A percentile compares a stretch with the other conserved stretches of the same genome.
Conservation (phyloP, 345 rosid genomes). For the Lagerstroemia speciosa region DNA sequence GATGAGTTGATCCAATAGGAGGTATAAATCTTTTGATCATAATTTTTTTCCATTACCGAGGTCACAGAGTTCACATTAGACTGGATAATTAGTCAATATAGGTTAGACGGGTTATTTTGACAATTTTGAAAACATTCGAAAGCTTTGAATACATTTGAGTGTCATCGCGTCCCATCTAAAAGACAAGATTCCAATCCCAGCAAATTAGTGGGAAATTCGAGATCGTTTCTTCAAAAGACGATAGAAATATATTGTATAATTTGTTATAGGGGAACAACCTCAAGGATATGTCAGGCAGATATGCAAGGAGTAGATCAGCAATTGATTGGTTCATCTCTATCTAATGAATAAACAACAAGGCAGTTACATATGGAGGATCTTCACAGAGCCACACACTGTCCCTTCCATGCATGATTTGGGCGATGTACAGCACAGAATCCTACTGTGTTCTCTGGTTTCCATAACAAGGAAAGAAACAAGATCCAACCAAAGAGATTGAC, state of each 20-base stretch:
- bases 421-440: not conserved
- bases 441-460: not conserved
- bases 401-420: not conserved
- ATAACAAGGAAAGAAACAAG: constrained; percentile 3
- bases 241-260: too few species aligned
- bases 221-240: not conserved
- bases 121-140: too few species aligned
- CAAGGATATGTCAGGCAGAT: not conserved
- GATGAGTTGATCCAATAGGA: too few species aligned
- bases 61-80: too few species aligned
- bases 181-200: too few species aligned
- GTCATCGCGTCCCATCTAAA: too few species aligned
- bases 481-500: constrained; percentile 15
- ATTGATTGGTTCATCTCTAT: not conserved
- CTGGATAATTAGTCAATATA: too few species aligned
- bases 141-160: too few species aligned
- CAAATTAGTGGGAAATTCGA: too few species aligned
- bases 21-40: too few species aligned
- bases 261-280: not conserved
- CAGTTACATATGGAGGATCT: not conserved
- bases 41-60: too few species aligned
- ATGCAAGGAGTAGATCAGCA: not conserved
- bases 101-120: too few species aligned
- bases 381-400: not conserved
- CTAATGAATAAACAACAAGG: not conserved